Evolutionary conservation across 257 asterid species (phyloP).

Genomic region (Solanum rostratum): DNA sequence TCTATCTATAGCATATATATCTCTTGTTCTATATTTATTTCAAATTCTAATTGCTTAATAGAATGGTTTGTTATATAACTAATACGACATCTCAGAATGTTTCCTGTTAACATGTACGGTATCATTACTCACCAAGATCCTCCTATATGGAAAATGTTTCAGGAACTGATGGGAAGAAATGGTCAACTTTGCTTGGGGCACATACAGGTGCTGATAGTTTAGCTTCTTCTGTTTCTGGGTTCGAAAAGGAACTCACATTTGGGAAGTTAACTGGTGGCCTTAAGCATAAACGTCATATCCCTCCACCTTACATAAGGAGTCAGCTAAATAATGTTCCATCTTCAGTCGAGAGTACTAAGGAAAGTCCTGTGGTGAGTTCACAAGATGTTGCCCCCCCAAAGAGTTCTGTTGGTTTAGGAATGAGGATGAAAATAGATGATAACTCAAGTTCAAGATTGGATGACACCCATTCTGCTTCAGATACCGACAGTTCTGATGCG

Average conservation of each 20-base stretch:
- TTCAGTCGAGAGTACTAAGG: constrained; percentile 22
- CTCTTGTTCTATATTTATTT: not conserved
- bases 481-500: constrained; percentile 43
- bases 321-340: constrained; percentile 21
- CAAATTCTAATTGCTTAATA: not conserved
- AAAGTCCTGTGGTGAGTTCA: constrained; percentile 3
- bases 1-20: constrained; percentile 1
- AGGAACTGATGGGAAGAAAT: constrained; percentile 11
- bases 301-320: constrained; percentile 40
- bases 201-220: constrained; percentile 7
- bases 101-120: constrained; percentile 1
- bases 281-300: constrained; percentile 53
- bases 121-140: constrained; percentile 9
- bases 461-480: constrained; percentile 17
- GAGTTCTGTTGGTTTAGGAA: constrained; percentile 7
- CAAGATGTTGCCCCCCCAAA: constrained; percentile 15
- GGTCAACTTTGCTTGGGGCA: not conserved
- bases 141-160: constrained; percentile 10
- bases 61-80: not conserved
- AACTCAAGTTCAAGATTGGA: constrained; percentile 27
- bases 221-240: constrained; percentile 13
- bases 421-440: constrained; percentile 2
- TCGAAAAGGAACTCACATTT: constrained; percentile 36
- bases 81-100: not conserved
- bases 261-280: constrained; percentile 83